Percentiles rank a stretch among this genome's conserved stretches.
Conservation (phyloP, 225 moss, liverwort and hornwort genomes). For the Asterella californica region DNA sequence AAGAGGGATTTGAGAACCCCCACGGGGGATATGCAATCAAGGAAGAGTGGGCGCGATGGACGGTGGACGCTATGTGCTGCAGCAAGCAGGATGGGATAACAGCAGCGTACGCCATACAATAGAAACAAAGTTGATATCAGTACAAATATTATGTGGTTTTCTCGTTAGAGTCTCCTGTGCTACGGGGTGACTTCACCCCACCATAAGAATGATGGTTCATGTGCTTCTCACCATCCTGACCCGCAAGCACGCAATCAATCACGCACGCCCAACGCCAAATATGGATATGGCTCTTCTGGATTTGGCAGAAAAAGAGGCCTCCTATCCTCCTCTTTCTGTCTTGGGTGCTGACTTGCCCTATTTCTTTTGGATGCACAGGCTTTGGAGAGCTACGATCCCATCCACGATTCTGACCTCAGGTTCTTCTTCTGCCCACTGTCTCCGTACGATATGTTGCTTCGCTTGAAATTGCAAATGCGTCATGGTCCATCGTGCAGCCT, state of each 20-base stretch:
- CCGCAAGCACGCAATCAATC: constrained; percentile 75
- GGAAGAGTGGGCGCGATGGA: constrained; percentile 94
- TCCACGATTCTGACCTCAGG: constrained; percentile 96
- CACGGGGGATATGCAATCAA: constrained; percentile 74
- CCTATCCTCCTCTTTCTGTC: constrained; percentile 96
- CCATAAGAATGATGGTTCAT: constrained; percentile 54
- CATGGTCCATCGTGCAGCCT: neutral
- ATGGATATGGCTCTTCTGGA: constrained; percentile 96
- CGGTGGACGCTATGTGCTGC: constrained; percentile 96
- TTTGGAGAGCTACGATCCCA: constrained; percentile 99
- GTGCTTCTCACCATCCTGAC: constrained; percentile 83
- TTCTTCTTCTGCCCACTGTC: constrained; percentile 28
- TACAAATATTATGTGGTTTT: constrained; percentile 99
- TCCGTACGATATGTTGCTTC: neutral
- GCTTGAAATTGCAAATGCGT: neutral
- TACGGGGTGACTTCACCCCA: constrained; percentile 62
- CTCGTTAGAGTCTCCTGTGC: constrained; percentile 96
- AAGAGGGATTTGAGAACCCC: constrained; percentile 56
- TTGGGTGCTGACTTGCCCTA: constrained; percentile 99
- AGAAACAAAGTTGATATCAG: constrained; percentile 43
- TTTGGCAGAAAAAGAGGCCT: constrained; percentile 99
- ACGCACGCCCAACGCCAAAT: constrained; percentile 88
- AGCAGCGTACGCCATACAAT: constrained; percentile 99
- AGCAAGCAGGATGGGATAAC: constrained; percentile 99
- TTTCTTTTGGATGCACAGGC: constrained; percentile 99